Evolutionary conservation across 768 basidiomycete genomes (phyloP).

Genomic region (Gloeostereum incarnatum): DNA sequence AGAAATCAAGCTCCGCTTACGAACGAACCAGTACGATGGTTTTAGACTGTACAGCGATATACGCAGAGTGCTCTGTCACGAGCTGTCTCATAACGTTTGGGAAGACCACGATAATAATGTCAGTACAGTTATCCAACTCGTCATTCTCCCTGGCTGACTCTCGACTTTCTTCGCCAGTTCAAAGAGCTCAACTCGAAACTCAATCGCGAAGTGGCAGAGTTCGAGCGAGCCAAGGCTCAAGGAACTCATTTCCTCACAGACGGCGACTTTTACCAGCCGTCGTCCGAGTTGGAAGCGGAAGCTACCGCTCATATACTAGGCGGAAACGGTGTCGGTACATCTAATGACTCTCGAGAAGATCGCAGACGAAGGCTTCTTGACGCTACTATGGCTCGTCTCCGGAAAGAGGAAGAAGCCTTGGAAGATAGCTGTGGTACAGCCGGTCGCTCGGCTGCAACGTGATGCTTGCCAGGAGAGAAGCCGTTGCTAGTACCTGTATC

Average conservation of each 20-base stretch:
- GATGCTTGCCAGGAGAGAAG: no score
- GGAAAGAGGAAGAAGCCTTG: no score
- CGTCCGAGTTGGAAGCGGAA: conserved; percentile 48
- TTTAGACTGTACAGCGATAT: conserved; percentile 59
- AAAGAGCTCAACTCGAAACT: conserved; percentile 68
- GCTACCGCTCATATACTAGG: conserved; percentile 47
- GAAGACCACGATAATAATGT: conserved; percentile 68
- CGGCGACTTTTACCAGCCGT: conserved; percentile 40
- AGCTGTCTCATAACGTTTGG: conserved; percentile 70
- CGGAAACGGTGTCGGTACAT: conserved; percentile 18
- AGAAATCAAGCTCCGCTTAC: conserved; percentile 56
- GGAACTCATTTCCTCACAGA: conserved; percentile 48
- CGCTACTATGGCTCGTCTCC: conserved; percentile 47
- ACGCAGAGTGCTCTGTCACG: conserved; percentile 66
- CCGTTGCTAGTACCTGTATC: no score
- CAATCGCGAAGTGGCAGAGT: conserved; percentile 64
- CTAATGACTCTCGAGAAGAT: conserved; percentile 45
- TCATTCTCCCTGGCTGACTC: background rate
- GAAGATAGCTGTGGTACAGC: no score
- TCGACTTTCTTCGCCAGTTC: conserved; percentile 48
- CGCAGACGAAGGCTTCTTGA: conserved; percentile 44
- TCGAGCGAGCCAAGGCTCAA: conserved; percentile 39
- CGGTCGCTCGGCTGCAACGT: no score
- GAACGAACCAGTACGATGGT: conserved; percentile 66
- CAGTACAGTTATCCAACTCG: no score